Conservation (phyloP, 2,329 filamentous ascomycete genomes). For the Hypoxylon rubiginosum region DNA sequence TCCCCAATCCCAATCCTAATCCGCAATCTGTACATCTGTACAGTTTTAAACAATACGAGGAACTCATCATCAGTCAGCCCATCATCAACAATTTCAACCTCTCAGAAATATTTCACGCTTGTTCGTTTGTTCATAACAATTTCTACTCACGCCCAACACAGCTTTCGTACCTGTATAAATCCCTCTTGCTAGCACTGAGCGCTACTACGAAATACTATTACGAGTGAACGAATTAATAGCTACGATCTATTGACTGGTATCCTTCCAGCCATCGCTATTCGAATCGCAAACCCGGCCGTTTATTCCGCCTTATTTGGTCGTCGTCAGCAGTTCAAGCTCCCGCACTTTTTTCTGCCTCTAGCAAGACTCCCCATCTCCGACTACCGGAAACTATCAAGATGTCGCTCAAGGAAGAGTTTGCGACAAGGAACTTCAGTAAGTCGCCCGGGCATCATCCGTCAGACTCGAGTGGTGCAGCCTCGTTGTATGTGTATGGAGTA, state of each 20-base stretch:
- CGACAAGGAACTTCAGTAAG: constrained; percentile 81
- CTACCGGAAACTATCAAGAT: constrained; percentile 62
- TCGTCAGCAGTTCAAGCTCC: constrained; percentile 31
- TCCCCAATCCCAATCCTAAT: too few species aligned
- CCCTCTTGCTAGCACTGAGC: constrained; percentile 8
- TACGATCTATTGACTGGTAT: constrained; percentile 8
- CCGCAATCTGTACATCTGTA: constrained; percentile 40
- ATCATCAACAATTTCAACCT: constrained; percentile 34
- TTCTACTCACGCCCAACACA: neutral
- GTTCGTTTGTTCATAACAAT: neutral
- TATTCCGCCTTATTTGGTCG: constrained; percentile 31
- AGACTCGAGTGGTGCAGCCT: constrained; percentile 6
- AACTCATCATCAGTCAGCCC: constrained; percentile 26
- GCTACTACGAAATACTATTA: constrained; percentile 22
- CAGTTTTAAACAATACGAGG: constrained; percentile 31
- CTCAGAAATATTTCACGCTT: constrained; percentile 35
- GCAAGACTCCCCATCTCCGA: constrained; percentile 6
- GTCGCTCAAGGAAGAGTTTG: constrained; percentile 79
- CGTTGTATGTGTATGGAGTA: constrained; percentile 35
- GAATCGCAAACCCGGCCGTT: constrained; percentile 32
- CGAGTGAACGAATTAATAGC: constrained; percentile 15
- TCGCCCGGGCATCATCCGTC: constrained; percentile 38
- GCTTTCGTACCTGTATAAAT: neutral
- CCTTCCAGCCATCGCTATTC: constrained; percentile 12
- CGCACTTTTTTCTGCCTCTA: constrained; percentile 19